Evolutionary conservation across 2,329 filamentous ascomycete genomes (phyloP).

Genomic region (Immersiporthe knoxdaviesiana): DNA sequence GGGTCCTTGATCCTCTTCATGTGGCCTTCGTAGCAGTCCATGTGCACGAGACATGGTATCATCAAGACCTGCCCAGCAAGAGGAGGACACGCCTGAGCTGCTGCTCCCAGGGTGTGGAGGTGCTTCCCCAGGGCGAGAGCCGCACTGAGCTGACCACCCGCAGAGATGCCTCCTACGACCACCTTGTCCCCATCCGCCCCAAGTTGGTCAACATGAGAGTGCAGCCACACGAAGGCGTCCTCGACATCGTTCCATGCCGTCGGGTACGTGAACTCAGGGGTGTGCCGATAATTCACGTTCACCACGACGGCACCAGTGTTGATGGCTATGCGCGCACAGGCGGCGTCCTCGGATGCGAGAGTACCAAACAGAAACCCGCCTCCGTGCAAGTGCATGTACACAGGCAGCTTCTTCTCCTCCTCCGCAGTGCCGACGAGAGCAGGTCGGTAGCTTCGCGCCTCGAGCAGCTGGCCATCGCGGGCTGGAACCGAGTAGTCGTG

Average conservation of each 20-base stretch:
- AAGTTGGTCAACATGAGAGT: slow-evolving; percentile 45
- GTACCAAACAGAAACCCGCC: slow-evolving; percentile 62
- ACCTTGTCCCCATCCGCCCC: slow-evolving; percentile 43
- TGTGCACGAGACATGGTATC: slow-evolving; percentile 50
- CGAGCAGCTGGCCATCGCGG: slow-evolving; percentile 49
- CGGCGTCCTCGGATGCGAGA: slow-evolving; percentile 54
- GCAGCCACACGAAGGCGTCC: slow-evolving; percentile 59
- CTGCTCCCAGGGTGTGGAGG: slow-evolving; percentile 31
- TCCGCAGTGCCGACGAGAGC: slow-evolving; percentile 35
- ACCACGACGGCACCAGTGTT: slow-evolving; percentile 49
- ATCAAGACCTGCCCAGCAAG: slow-evolving; percentile 56
- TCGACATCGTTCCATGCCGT: slow-evolving; percentile 56
- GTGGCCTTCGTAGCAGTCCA: slow-evolving; percentile 37
- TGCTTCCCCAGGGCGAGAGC: slow-evolving; percentile 41
- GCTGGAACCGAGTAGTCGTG: slow-evolving; percentile 44
- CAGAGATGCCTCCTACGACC: slow-evolving; percentile 49
- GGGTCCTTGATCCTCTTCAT: slow-evolving; percentile 42
- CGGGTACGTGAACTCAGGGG: slow-evolving; percentile 57
- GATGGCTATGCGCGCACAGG: slow-evolving; percentile 52
- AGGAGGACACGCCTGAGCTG: slow-evolving; percentile 31
- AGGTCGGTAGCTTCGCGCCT: slow-evolving; percentile 52
- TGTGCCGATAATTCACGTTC: slow-evolving; percentile 63
- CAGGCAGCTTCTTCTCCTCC: slow-evolving; percentile 49
- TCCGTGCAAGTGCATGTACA: slow-evolving; percentile 58
- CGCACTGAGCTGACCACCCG: slow-evolving; percentile 45